Conservation (phyloP, 139 green algal genomes). For the Chlamydomonas asymmetrica region DNA sequence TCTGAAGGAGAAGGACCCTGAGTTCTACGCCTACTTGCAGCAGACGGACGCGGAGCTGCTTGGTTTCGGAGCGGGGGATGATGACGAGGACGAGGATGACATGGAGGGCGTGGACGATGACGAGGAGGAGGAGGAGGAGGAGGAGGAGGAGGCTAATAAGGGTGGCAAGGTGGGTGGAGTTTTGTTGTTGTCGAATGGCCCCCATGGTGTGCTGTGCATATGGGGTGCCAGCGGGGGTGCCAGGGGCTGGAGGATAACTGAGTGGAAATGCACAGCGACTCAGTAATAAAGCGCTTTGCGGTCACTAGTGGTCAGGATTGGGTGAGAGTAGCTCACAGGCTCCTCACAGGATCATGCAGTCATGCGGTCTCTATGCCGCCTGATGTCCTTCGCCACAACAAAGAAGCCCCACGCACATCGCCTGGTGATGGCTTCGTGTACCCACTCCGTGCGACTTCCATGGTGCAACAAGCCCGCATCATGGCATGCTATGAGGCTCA, state of each 20-base stretch:
- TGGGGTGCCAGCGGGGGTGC: neutral
- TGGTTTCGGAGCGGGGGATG: constrained; percentile 72
- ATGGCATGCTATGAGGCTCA: no score
- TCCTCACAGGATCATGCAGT: no score
- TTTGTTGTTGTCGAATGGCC: neutral
- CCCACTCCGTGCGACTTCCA: no score
- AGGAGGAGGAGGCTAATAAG: constrained; percentile 40
- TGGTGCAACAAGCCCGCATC: no score
- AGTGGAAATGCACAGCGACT: neutral
- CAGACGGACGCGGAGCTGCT: constrained; percentile 87
- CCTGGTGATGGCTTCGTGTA: no score
- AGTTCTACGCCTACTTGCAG: constrained; percentile 89
- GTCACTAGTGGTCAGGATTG: neutral
- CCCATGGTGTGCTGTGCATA: neutral
- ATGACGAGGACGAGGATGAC: constrained; percentile 53
- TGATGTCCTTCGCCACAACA: no score
- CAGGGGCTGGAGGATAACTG: neutral
- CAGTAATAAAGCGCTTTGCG: no score
- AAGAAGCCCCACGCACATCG: no score
- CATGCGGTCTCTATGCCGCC: no score
- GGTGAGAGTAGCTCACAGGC: no score
- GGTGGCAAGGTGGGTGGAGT: neutral
- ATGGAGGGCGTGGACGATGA: constrained; percentile 50
- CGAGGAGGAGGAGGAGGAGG: constrained; percentile 50
- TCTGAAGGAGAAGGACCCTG: constrained; percentile 84